phyloP scores from a whole-genome alignment of 2,329 filamentous ascomycete genomes.

The Colletotrichum truncatum region DNA sequence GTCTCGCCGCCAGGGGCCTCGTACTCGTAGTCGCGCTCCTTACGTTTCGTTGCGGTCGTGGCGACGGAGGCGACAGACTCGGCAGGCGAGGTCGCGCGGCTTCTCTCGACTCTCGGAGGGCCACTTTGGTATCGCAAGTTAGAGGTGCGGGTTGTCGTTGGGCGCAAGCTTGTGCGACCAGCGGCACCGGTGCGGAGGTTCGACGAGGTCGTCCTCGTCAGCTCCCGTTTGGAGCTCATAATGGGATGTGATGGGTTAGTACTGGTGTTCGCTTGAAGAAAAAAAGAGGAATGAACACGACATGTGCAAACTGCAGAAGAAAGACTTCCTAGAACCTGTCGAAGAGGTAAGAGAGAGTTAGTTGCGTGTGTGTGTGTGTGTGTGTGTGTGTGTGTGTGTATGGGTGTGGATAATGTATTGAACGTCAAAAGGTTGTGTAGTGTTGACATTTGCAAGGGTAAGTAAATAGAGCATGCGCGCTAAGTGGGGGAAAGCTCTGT shows the following conservation, averaged over 20 bases:
- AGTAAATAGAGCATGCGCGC: constrained; percentile 29
- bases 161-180: constrained; percentile 19
- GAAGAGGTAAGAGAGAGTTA: not conserved
- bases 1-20: constrained; percentile 79
- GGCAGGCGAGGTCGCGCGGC: constrained; percentile 72
- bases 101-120: constrained; percentile 41
- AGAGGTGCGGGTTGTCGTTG: constrained; percentile 27
- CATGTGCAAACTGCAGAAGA: not conserved
- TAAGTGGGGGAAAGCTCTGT: constrained; percentile 5
- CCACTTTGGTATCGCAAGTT: constrained; percentile 27
- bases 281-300: not conserved
- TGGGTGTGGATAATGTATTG: not conserved
- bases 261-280: not conserved
- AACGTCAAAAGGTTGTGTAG: not conserved
- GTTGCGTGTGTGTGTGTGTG: not conserved
- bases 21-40: constrained; percentile 84
- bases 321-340: not conserved
- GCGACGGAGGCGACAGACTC: constrained; percentile 72
- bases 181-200: constrained; percentile 24
- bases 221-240: constrained; percentile 33
- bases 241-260: not conserved
- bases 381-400: too few species aligned
- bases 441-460: constrained; percentile 26
- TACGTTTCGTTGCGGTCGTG: constrained; percentile 77
- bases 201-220: constrained; percentile 29